These are phyloP conservation scores for Saccharomyces hybrid DNA, from an alignment of 1,139 yeast genomes.

Conservation along the genomic window DNA sequence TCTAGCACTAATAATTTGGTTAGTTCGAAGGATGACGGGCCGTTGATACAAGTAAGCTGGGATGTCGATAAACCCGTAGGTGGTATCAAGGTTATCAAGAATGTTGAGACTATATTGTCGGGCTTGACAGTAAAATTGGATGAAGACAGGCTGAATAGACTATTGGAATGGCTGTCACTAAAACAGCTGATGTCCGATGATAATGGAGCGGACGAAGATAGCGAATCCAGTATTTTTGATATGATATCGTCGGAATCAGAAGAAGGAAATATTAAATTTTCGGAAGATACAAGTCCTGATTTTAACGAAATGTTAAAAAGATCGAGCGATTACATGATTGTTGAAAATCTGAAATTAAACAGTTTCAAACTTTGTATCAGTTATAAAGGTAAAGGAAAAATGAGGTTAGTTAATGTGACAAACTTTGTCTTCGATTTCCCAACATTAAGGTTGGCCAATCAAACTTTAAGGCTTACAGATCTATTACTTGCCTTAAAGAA, in stretches of 20 bases:
- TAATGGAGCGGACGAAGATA: constrained; percentile 9
- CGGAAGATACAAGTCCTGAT: constrained; percentile 24
- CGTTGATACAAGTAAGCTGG: constrained; percentile 49
- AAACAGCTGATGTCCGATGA: constrained; percentile 26
- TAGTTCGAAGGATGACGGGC: constrained; percentile 13
- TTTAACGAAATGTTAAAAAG: constrained; percentile 51
- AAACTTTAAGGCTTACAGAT: constrained; percentile 49
- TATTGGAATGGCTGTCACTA: constrained; percentile 51
- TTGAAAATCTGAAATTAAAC: constrained; percentile 42
- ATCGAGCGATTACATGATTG: constrained; percentile 51
- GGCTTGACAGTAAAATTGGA: constrained; percentile 56
- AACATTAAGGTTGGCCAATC: constrained; percentile 40
- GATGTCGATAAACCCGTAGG: constrained; percentile 59
- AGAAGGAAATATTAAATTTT: constrained; percentile 2
- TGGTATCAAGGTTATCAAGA: constrained; percentile 55
- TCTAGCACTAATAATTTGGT: constrained; percentile 5
- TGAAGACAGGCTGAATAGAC: constrained; percentile 50
- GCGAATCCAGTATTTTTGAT: constrained; percentile 7
- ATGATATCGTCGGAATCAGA: constrained; percentile 2
- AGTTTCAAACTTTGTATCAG: constrained; percentile 48
- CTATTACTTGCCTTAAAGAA: constrained; percentile 46
- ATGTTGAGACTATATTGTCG: constrained; percentile 43
- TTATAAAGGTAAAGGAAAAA: constrained; percentile 50
- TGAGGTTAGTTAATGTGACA: constrained; percentile 53
- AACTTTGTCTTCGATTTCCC: constrained; percentile 52